Base-by-base conservation (phyloP, 345 rosid genomes). In the Citrus sinensis region DNA sequence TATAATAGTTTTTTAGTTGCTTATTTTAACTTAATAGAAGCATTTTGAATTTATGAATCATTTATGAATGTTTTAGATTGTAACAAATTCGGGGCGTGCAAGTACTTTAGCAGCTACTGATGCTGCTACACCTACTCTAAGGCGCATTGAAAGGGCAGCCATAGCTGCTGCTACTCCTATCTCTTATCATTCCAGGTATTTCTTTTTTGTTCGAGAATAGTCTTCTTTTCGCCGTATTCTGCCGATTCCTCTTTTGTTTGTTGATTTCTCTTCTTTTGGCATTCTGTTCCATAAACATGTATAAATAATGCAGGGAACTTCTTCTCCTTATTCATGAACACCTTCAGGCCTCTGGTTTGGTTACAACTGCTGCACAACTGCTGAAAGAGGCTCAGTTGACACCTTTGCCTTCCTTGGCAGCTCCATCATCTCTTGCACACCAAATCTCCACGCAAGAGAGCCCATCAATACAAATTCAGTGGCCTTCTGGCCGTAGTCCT, bases 91-190 rank as follows among this genome's bases (percentile, higher is more conserved):
- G 25, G 99, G 99, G 64, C 95, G 97, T 80, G 95, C 97, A 4
- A 94, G 90, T 84, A 88, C 97, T 20, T 79, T 96, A 66, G 95
- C 99, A 68, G 99, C 99, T 63, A 94, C 97, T 22, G 99, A 96
- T 91, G 99, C 99, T 78, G 98, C 99, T 74, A 96, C 94, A 71
- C 99, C 99, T 46, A 94, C 99, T 55, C 76, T 96, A 82, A 90
- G 92, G 82, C 99, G 99, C 82, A 96, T 96, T 65, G 99, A 96
- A 83, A 90, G 99, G 89, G 99, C 98, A 22, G 99, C 99, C 78
- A 90, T 96, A 40, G 99, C 98, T 55, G 98, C 98, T 71, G 99
- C 99, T 9, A 96, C 99, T 71, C 99, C 99, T 75, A 94, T 96
- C 74, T 88, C 95, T 73, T 96, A 94, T 78, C 95, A 96, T 82